phyloP scores from a whole-genome alignment of 2,329 filamentous ascomycete species.

The Botrytis fragariae region DNA sequence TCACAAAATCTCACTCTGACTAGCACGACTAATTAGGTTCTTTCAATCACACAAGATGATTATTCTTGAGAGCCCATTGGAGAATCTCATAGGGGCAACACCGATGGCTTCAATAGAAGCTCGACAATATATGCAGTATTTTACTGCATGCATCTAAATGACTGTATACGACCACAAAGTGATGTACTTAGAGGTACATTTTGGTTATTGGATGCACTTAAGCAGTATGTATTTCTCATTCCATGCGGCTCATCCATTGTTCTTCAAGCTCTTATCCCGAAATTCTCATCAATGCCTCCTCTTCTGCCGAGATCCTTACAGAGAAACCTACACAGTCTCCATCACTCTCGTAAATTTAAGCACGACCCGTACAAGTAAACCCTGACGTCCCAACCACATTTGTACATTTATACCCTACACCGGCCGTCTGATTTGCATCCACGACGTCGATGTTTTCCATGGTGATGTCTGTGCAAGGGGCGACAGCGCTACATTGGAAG shows the following conservation, averaged over 20 bases:
- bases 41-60: neutral
- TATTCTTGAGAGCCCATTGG: neutral
- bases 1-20: neutral
- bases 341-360: neutral
- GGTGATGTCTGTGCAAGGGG: slow-evolving; percentile 5
- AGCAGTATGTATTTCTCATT: neutral
- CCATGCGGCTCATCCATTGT: too few relatives aligned
- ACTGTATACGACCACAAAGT: too few relatives aligned
- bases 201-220: neutral
- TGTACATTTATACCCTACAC: slow-evolving; percentile 9
- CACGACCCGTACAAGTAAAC: neutral
- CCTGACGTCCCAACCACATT: slow-evolving; percentile 10
- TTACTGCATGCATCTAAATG: neutral
- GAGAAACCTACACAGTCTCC: neutral
- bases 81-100: neutral
- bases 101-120: neutral
- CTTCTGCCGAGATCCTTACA: neutral
- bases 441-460: slow-evolving; percentile 6
- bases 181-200: neutral
- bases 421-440: neutral
- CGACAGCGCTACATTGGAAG: slow-evolving; percentile 12
- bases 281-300: neutral
- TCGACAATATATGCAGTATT: neutral
- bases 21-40: neutral
- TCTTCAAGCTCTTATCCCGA: neutral